Percentiles rank a stretch among this genome's conserved stretches.
Conservation (phyloP, 2,329 filamentous ascomycete genomes). For the Clonostachys rosea region DNA sequence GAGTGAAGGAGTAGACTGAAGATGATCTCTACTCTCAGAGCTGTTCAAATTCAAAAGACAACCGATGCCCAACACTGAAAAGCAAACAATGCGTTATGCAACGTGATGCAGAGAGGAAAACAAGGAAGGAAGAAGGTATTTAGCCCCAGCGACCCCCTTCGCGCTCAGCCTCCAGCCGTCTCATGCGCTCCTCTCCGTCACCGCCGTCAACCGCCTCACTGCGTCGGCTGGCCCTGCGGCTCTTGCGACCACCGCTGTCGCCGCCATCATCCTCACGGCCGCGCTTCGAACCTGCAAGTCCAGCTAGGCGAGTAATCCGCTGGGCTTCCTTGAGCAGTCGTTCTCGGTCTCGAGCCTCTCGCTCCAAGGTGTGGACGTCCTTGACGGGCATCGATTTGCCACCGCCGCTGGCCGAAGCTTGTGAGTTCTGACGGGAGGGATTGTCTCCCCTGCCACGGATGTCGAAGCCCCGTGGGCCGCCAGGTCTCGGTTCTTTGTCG, state of each 20-base stretch:
- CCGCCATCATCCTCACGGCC: slow-evolving; percentile 38
- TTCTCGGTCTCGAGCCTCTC: slow-evolving; percentile 62
- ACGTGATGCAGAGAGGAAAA: not conserved
- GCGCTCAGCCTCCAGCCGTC: slow-evolving; percentile 53
- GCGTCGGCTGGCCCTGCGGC: slow-evolving; percentile 36
- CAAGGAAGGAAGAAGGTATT: slow-evolving; percentile 1
- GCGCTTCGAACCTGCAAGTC: slow-evolving; percentile 43
- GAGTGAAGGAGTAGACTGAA: no score
- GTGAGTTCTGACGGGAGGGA: slow-evolving; percentile 7
- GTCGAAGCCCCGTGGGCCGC: slow-evolving; percentile 31
- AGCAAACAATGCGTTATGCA: no score
- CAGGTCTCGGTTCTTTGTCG: slow-evolving; percentile 25
- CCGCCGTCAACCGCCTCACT: slow-evolving; percentile 41
- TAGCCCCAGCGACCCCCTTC: slow-evolving; percentile 47
- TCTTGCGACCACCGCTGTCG: slow-evolving; percentile 30
- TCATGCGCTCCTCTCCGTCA: slow-evolving; percentile 48
- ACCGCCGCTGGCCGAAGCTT: not conserved
- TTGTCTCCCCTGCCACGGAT: slow-evolving; percentile 20
- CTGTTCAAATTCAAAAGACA: no score
- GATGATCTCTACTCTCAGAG: no score
- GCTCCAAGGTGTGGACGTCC: slow-evolving; percentile 66
- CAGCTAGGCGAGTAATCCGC: slow-evolving; percentile 50
- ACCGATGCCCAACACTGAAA: no score
- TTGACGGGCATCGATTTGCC: slow-evolving; percentile 14
- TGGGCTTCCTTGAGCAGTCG: slow-evolving; percentile 65